Conservation (phyloP, 257 asterid species). For the Handroanthus guayacan region DNA sequence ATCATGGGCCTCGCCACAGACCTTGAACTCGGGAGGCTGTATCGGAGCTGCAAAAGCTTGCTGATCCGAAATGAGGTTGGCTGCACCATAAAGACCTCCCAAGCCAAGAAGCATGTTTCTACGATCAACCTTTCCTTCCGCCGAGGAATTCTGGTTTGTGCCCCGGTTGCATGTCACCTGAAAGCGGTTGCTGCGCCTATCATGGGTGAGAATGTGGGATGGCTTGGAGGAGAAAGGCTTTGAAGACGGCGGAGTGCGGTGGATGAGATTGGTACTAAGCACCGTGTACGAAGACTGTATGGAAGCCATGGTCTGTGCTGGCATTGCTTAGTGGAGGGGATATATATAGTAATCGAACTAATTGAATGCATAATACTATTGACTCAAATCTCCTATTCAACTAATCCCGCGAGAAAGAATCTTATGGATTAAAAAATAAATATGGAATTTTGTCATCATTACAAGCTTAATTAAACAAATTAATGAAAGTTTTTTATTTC, state of each 20-base stretch:
- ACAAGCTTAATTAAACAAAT: too few species aligned
- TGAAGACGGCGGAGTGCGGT: slow-evolving; percentile 14
- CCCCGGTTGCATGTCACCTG: slow-evolving; percentile 42
- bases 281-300: slow-evolving; percentile 34
- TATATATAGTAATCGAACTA: neutral
- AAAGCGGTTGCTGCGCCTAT: slow-evolving; percentile 39
- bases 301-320: slow-evolving; percentile 40
- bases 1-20: slow-evolving; percentile 39
- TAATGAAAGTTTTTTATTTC: too few species aligned
- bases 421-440: too few species aligned
- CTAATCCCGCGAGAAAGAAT: too few species aligned
- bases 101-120: slow-evolving; percentile 51
- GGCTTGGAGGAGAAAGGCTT: slow-evolving; percentile 44
- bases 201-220: slow-evolving; percentile 24
- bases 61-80: slow-evolving; percentile 34
- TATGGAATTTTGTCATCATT: too few species aligned
- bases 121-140: slow-evolving; percentile 35
- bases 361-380: too few species aligned
- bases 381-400: too few species aligned
- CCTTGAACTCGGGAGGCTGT: slow-evolving; percentile 40
- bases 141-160: slow-evolving; percentile 14
- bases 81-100: slow-evolving; percentile 46
- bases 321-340: neutral
- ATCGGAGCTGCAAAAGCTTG: slow-evolving; percentile 41
- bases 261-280: slow-evolving; percentile 22